Percentiles rank a stretch among this genome's conserved stretches.
phyloP scores from a whole-genome alignment of 306 rosid species.

The Vicia faba region DNA sequence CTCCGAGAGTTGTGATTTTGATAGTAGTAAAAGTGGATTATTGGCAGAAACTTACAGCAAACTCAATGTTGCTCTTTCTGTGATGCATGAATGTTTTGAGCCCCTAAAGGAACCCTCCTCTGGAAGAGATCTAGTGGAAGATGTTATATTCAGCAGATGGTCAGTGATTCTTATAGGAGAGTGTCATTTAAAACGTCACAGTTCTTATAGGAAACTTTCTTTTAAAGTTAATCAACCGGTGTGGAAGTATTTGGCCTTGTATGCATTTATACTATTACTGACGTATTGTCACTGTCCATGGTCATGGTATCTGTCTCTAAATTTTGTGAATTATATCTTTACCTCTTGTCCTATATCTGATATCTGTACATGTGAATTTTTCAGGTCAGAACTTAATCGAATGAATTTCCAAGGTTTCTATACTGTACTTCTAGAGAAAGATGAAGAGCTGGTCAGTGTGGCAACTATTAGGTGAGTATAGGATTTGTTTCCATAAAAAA shows the following conservation, averaged over 20 bases:
- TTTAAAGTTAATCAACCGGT: constrained; percentile 6
- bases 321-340: constrained; percentile 20
- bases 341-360: constrained; percentile 22
- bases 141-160: constrained; percentile 73
- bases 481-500: constrained; percentile 20
- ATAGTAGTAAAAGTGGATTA: constrained; percentile 34
- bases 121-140: constrained; percentile 64
- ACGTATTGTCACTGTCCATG: neutral
- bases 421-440: constrained; percentile 67
- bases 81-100: constrained; percentile 92
- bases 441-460: constrained; percentile 76
- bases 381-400: constrained; percentile 79
- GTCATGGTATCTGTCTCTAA: neutral
- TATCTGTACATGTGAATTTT: constrained; percentile 32
- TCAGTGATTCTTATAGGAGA: constrained; percentile 37
- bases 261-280: neutral
- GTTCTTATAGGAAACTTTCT: neutral
- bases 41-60: constrained; percentile 59
- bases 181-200: neutral
- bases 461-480: constrained; percentile 76
- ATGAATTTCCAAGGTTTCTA: constrained; percentile 81
- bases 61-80: constrained; percentile 72
- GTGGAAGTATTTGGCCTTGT: neutral
- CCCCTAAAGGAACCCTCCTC: constrained; percentile 71
- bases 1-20: constrained; percentile 34